phyloP scores from a whole-genome alignment of 306 rosid genomes.

The Lablab purpureus region DNA sequence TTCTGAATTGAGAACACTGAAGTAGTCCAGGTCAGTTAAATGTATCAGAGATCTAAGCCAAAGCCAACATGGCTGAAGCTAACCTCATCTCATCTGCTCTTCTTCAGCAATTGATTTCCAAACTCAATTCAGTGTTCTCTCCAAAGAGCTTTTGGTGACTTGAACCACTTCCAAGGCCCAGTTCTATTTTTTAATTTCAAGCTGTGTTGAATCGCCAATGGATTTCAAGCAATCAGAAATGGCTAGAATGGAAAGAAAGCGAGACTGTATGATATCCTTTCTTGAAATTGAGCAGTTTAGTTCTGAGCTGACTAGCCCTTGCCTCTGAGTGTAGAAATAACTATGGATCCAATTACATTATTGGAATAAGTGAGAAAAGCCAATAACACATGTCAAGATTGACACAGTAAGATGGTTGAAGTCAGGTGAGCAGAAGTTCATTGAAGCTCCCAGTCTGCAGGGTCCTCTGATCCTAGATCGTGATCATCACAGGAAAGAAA shows the following conservation, averaged over 20 bases:
- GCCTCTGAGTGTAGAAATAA: not conserved
- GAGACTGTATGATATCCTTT: not conserved
- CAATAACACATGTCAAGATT: not conserved
- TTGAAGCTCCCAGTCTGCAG: not conserved
- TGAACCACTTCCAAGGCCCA: no score
- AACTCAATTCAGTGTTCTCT: no score
- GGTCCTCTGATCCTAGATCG: not conserved
- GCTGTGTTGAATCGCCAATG: not conserved
- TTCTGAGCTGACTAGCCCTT: not conserved
- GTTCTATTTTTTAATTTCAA: not conserved
- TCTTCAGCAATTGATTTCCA: no score
- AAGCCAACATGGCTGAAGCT: no score
- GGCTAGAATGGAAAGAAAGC: not conserved
- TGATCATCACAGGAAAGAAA: not conserved
- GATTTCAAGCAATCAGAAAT: not conserved
- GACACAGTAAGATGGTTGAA: not conserved
- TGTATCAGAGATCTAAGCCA: no score
- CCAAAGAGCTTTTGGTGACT: no score
- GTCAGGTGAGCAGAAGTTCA: not conserved
- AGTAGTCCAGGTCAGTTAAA: no score
- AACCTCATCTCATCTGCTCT: no score
- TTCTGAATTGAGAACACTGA: no score
- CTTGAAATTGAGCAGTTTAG: not conserved
- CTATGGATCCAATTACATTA: not conserved
- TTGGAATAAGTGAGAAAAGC: not conserved